Conservation (phyloP, 768 basidiomycete genomes). For the Lactifluus volemus region DNA sequence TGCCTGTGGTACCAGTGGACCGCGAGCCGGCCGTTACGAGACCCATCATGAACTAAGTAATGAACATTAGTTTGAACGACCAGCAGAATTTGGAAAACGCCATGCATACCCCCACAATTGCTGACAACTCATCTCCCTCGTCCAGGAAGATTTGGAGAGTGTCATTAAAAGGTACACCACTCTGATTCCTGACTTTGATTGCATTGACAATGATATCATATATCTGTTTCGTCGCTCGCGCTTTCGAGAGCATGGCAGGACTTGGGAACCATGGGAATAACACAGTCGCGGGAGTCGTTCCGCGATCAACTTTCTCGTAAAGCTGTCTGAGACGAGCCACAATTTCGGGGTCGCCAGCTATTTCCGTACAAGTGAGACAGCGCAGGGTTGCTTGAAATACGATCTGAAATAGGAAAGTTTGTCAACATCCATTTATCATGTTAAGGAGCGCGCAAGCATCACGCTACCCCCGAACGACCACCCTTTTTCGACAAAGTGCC, state of each 20-base stretch:
- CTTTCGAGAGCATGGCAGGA: conserved; percentile 60
- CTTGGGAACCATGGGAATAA: conserved; percentile 72
- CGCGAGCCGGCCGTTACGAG: conserved; percentile 72
- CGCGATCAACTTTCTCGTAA: conserved; percentile 60
- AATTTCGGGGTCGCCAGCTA: conserved; percentile 53
- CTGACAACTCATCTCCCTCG: conserved; percentile 54
- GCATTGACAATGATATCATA: conserved; percentile 57
- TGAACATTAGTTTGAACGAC: conserved; percentile 14
- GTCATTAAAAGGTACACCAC: conserved; percentile 51
- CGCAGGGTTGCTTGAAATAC: conserved; percentile 69
- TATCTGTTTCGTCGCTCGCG: conserved; percentile 66
- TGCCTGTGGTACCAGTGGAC: conserved; percentile 67
- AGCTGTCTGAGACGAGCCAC: conserved; percentile 55
- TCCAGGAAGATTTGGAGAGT: conserved; percentile 71
- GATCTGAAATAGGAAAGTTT: conserved; percentile 28
- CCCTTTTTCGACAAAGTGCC: neutral
- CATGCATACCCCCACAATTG: conserved; percentile 57
- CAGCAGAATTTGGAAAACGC: neutral
- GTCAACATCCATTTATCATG: neutral
- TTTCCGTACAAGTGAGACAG: conserved; percentile 56
- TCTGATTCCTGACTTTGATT: conserved; percentile 48
- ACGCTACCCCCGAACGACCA: neutral
- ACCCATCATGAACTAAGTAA: conserved; percentile 68
- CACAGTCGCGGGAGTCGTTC: conserved; percentile 64
- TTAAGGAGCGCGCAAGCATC: neutral